Conservation (phyloP, 2,329 filamentous ascomycete species). For the Rhynchosporium graminicola region DNA sequence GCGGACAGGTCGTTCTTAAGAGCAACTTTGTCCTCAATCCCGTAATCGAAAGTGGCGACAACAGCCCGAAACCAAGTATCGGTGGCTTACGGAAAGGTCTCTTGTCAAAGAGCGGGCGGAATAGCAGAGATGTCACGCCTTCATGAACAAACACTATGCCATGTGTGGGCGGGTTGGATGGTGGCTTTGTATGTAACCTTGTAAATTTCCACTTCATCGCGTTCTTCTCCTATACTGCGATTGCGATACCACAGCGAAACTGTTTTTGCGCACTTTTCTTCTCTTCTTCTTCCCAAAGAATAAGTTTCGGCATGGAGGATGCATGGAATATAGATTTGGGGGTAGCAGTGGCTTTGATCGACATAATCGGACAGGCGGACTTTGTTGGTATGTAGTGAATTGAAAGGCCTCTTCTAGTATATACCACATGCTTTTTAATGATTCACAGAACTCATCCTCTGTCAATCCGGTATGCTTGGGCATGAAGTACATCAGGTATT, state of each 20-base stretch:
- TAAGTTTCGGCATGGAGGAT: not conserved
- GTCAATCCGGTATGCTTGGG: not conserved
- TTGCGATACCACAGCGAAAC: conserved; percentile 19
- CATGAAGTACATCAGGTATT: not conserved
- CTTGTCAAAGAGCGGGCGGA: conserved; percentile 48
- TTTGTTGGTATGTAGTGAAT: conserved; percentile 1
- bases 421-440: not conserved
- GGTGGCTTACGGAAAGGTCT: conserved; percentile 52
- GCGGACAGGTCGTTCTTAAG: conserved; percentile 70
- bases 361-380: not conserved
- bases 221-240: not conserved
- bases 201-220: not conserved
- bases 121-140: conserved; percentile 48
- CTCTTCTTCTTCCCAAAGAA: conserved; percentile 8
- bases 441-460: not conserved
- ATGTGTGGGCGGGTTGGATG: not conserved
- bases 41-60: conserved; percentile 29
- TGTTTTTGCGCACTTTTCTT: not conserved
- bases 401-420: not conserved
- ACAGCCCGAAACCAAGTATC: conserved; percentile 48
- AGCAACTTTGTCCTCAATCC: conserved; percentile 67
- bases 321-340: not conserved
- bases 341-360: not conserved
- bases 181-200: not conserved
- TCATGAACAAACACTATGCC: conserved; percentile 15